Evolutionary conservation across 2,329 filamentous ascomycete species (phyloP), one percentile per base, ranked within the genome.

Genomic region (Fusarium vanettenii): DNA sequence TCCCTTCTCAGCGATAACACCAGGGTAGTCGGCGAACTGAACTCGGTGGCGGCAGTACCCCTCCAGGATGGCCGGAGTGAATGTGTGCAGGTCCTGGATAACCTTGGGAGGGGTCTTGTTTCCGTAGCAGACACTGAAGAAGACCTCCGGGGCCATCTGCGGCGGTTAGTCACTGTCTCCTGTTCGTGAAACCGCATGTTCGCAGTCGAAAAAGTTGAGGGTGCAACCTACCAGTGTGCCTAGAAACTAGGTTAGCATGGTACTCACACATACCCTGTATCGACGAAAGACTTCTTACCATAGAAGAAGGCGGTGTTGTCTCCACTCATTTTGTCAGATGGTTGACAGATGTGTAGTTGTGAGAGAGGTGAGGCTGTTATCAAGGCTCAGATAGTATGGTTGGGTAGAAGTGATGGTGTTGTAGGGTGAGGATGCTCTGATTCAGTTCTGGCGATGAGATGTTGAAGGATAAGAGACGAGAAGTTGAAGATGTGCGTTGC

Each of bases 41-140:
- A 98, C 94, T 27, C 93, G 91, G 79, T 87, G 89, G 33, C 96
- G 94, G 62, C 90, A 91, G 84, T 93, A 92, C 52, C 89, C 86
- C 70, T 92, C 89, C 0, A 98, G 88, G n/a, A 97, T 85, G 16
- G 95, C 95, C 0, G 95, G 94, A 0, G 87, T 87, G 81, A 95
- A 91, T 1, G 83, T 89, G 72, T 90, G 90, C 39, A 96, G 85
- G 56, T 89, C 81, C 65, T 84, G 79, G 41, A 89, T 81, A 82
- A 87, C 79, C 82, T 88, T 39, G 79, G 89, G 79, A 72, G 87
- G 86, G 6, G 81, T 77, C 18, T 85, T 82, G 10, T 84, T 84
- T 75, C 91, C 90, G 84, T 95, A 94, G 82, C 94, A 94, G 50
- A 98, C 95, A 37, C 93, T 93, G 84, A 93, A 93, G 77, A 98